phyloP scores from a whole-genome alignment of 2,329 filamentous ascomycete species.

The Hirsutella rhossiliensis region DNA sequence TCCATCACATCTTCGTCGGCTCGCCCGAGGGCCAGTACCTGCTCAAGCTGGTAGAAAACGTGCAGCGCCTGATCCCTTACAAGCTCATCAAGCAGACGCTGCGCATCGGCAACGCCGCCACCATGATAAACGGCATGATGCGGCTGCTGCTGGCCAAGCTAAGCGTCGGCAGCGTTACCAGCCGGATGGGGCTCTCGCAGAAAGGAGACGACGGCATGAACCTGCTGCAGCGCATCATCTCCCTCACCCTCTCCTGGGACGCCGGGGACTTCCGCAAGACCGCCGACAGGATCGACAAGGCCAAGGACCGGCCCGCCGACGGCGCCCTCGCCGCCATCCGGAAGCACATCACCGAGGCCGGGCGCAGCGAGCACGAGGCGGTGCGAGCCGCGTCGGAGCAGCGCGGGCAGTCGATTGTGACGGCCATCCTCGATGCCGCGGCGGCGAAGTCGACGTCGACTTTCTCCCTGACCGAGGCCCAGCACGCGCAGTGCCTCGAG shows the following conservation, averaged over 20 bases:
- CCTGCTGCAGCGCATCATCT: constrained; percentile 64
- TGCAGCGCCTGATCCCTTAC: constrained; percentile 62
- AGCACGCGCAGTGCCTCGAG: constrained; percentile 54
- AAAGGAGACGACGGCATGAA: constrained; percentile 72
- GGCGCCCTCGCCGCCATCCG: constrained; percentile 50
- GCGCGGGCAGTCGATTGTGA: constrained; percentile 47
- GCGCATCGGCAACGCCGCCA: constrained; percentile 65
- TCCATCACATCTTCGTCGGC: constrained; percentile 61
- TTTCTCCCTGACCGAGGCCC: constrained; percentile 39
- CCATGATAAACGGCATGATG: constrained; percentile 69
- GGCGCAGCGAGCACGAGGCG: constrained; percentile 44
- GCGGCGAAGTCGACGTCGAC: too few species aligned
- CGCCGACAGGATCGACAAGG: constrained; percentile 51
- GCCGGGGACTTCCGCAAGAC: constrained; percentile 56
- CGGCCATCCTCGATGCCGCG: constrained; percentile 48
- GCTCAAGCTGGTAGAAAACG: constrained; percentile 56
- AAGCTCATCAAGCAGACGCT: constrained; percentile 60
- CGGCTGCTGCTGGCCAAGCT: constrained; percentile 65
- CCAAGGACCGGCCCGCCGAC: constrained; percentile 42
- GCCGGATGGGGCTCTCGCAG: constrained; percentile 64
- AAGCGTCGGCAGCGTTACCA: constrained; percentile 58
- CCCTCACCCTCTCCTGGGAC: constrained; percentile 62
- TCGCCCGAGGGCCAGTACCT: constrained; percentile 67
- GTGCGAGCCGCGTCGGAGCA: constrained; percentile 46
- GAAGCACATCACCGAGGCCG: constrained; percentile 39